Evolutionary conservation across 2,329 filamentous ascomycete species (phyloP), one percentile per base, ranked within the genome.

Genomic region (Pseudonectria buxi): DNA sequence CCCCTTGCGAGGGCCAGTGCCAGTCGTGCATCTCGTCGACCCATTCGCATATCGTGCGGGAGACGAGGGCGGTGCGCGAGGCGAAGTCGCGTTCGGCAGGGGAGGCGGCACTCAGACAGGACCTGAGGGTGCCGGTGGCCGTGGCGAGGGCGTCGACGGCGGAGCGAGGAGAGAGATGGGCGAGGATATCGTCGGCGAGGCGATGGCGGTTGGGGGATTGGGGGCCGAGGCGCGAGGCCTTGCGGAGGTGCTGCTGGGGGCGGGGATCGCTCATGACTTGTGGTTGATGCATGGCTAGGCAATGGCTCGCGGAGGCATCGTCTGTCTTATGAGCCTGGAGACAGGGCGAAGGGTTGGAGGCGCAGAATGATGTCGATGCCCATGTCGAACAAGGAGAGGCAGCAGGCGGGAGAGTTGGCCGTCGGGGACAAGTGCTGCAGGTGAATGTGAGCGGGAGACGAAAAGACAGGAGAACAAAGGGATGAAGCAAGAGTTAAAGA

Each of bases 31-130:
- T 67, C 64, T 92, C 86, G n/a, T 76, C 67, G 16, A 84, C 69
- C 85, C 86, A 92, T 52, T 76, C 72, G 57, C 81, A 73, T 43
- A 92, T 76, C 44, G 75, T 78, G 49, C 81, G 76, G 10, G 83
- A 83, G 12, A 83, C 80, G 41, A 79, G 60, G 28, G 84, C 84
- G 28, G 83, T 80, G 43, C 77, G 74, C 50, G 81, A 68, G 28
- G 81, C 83, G 57, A 90, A 79, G 12, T 82, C 78, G 49, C 81
- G 76, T 59, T 90, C 83, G 15, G 74, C 63, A 4, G 70, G 62
- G 2, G 81, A 79, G 12, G 81, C 76, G 25, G 65, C 67, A 41
- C 79, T 73, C 39, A 87, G 71, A 53, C 78, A 83, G 30, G 61
- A 54, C 52, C 71, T 72, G 13, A 82, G 56, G 28, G 67, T 57